Conservation (phyloP, 73 alveolate genomes). For the Symbiodinium pilosum region DNA sequence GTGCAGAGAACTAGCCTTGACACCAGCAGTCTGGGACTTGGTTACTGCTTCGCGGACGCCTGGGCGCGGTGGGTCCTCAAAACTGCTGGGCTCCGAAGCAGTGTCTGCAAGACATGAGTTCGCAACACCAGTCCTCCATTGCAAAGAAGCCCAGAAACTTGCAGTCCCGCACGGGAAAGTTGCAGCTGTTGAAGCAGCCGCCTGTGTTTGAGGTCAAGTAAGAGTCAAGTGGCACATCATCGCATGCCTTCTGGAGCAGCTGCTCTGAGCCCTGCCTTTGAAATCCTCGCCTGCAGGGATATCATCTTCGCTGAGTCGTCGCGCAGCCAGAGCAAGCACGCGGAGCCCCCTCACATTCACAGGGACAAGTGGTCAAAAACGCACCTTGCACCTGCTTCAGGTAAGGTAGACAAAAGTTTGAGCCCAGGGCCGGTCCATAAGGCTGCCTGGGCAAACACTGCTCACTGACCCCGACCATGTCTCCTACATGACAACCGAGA, state of each 20-base stretch:
- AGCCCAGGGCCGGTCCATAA: not conserved
- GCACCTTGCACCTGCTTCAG: no score
- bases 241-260: no score
- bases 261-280: not conserved
- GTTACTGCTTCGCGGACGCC: conserved; percentile 54
- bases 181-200: conserved; percentile 12
- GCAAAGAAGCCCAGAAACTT: conserved; percentile 71
- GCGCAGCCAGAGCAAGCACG: conserved; percentile 52
- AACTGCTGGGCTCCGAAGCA: not conserved
- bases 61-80: conserved; percentile 48
- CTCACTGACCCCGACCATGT: not conserved
- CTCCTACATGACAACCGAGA: not conserved
- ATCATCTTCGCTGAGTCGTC: conserved; percentile 13
- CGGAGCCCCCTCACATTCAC: conserved; percentile 38
- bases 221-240: not conserved
- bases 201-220: not conserved
- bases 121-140: conserved; percentile 19
- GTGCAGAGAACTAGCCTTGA: conserved; percentile 33
- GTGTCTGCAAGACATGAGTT: no score
- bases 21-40: conserved; percentile 50
- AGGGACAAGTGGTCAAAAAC: no score
- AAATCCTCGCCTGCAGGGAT: not conserved
- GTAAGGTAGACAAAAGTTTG: no score
- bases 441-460: not conserved
- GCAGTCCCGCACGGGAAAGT: conserved; percentile 57